Conservation (phyloP, 139 green algal species). For the Spirogloea muscicola region DNA sequence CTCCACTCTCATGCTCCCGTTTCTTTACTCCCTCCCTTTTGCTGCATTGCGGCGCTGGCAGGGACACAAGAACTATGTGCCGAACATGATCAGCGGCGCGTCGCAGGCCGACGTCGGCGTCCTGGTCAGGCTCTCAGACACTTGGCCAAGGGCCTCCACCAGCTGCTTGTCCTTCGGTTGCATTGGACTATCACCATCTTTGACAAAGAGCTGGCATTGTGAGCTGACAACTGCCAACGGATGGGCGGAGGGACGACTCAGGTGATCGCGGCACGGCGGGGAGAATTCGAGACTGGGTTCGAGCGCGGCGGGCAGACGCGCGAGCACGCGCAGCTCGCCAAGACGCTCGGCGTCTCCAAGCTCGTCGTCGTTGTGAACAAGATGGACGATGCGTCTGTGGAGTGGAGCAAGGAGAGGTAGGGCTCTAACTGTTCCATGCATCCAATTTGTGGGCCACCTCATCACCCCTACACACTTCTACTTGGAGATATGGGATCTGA, state of each 20-base stretch:
- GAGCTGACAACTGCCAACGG: no score
- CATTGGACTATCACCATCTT: no score
- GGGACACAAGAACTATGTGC: constrained; percentile 65
- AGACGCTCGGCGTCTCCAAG: constrained; percentile 60
- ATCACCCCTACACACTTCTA: not conserved
- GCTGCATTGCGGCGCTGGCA: no score
- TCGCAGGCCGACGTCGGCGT: constrained; percentile 60
- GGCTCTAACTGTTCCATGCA: not conserved
- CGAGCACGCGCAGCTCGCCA: constrained; percentile 62
- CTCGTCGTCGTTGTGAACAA: constrained; percentile 64
- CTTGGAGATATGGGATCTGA: not conserved
- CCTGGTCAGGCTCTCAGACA: no score
- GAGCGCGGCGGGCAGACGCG: constrained; percentile 59
- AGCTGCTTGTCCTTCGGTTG: no score
- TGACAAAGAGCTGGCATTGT: no score
- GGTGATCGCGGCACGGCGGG: constrained; percentile 58
- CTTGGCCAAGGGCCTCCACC: no score
- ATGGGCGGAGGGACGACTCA: no score
- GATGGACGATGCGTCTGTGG: constrained; percentile 58
- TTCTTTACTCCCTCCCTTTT: not conserved
- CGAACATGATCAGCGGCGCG: constrained; percentile 61
- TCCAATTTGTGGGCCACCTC: not conserved
- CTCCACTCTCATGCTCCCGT: not conserved
- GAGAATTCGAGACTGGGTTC: constrained; percentile 65
- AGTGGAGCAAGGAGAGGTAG: constrained; percentile 71